Conservation (phyloP, 1,139 yeast genomes). For the Pichiaceae sp. region DNA sequence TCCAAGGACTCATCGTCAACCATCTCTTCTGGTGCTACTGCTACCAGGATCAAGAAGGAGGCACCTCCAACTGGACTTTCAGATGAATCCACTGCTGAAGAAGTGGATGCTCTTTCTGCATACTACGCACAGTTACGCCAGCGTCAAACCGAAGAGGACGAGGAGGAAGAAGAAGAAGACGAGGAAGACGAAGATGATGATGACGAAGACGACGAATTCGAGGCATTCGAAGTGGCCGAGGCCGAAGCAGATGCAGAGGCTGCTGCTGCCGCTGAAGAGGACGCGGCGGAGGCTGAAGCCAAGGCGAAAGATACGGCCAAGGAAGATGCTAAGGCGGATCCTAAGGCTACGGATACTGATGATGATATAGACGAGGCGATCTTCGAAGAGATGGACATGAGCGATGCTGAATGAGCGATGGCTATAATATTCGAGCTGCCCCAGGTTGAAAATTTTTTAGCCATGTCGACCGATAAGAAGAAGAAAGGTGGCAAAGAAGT, state of each 20-base stretch:
- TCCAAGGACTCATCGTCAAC: background rate
- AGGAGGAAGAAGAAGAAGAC: constrained; percentile 36
- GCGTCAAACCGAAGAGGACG: constrained; percentile 51
- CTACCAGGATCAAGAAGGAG: constrained; percentile 45
- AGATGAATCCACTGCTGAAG: constrained; percentile 30
- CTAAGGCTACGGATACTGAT: constrained; percentile 11
- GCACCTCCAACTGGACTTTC: constrained; percentile 27
- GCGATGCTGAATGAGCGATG: background rate
- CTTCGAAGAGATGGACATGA: constrained; percentile 12
- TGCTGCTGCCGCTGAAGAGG: constrained; percentile 5
- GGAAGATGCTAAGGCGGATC: constrained; percentile 5
- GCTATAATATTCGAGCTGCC: too few relatives aligned
- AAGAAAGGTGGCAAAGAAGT: constrained; percentile 36
- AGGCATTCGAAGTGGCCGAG: constrained; percentile 22
- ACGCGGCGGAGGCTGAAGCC: constrained; percentile 34
- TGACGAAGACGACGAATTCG: constrained; percentile 25
- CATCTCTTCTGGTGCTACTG: background rate
- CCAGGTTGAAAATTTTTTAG: too few relatives aligned
- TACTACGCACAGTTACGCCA: constrained; percentile 68
- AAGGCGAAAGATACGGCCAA: constrained; percentile 13
- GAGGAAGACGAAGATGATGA: constrained; percentile 43
- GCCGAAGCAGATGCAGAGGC: constrained; percentile 34
- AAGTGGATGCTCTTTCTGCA: constrained; percentile 71
- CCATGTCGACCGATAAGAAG: constrained; percentile 2
- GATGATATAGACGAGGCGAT: constrained; percentile 21